Conservation (phyloP, 495 filamentous ascomycete species). For the Podospora tetraspora region DNA sequence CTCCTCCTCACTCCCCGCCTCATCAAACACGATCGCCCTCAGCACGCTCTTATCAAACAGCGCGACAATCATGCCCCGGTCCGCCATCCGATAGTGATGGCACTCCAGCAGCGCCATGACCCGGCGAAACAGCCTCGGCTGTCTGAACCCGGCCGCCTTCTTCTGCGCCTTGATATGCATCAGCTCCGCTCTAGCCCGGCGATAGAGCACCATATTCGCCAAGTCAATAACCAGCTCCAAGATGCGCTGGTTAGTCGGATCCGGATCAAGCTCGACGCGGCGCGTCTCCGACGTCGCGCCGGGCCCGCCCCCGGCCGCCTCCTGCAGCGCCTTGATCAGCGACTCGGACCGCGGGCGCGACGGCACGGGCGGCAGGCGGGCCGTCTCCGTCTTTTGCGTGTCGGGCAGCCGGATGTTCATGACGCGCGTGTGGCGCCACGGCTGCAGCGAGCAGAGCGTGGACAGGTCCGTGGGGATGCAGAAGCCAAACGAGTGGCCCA, state of each 20-base stretch:
- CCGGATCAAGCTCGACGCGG: constrained; percentile 50
- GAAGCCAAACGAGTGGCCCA: constrained; percentile 78
- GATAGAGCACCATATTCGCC: constrained; percentile 82
- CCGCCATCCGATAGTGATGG: constrained; percentile 79
- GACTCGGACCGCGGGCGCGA: constrained; percentile 31
- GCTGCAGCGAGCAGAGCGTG: constrained; percentile 60
- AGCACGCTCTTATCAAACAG: constrained; percentile 88
- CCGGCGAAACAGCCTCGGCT: constrained; percentile 72
- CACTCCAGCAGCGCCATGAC: constrained; percentile 81
- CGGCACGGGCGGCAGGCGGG: constrained; percentile 28
- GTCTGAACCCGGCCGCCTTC: constrained; percentile 63
- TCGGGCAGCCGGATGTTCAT: constrained; percentile 38
- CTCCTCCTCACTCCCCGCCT: constrained; percentile 30
- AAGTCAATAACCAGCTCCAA: constrained; percentile 76
- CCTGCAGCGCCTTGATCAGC: constrained; percentile 30
- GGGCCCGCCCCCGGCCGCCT: constrained; percentile 34
- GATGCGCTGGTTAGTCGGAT: constrained; percentile 66
- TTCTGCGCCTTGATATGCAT: constrained; percentile 46
- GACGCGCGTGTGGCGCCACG: constrained; percentile 44
- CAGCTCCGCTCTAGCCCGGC: constrained; percentile 69
- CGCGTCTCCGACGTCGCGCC: constrained; percentile 16
- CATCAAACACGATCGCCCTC: constrained; percentile 65
- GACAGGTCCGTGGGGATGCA: constrained; percentile 76
- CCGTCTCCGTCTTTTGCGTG: constrained; percentile 40
- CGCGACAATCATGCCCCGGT: constrained; percentile 83